These are phyloP conservation scores for Boletus smithii DNA, from an alignment of 1,284 basidiomycete genomes.

Conservation along the genomic window DNA sequence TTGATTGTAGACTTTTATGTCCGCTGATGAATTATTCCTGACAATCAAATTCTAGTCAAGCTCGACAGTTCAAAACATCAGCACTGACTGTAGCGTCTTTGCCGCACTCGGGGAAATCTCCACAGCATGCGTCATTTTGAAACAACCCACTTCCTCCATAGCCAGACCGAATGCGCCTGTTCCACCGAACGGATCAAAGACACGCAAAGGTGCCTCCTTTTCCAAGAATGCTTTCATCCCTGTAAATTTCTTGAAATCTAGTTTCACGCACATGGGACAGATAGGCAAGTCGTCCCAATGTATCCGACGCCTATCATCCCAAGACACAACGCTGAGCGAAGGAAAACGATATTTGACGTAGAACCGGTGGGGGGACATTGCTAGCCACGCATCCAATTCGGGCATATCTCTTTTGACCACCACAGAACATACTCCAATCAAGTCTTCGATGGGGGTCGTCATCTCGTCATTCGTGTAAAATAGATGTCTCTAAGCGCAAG, in stretches of 20 bases:
- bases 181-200: constrained; percentile 65
- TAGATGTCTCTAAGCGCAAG: constrained; percentile 25
- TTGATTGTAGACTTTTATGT: constrained; percentile 48
- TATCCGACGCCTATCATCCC: constrained; percentile 37
- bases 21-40: constrained; percentile 46
- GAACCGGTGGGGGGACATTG: constrained; percentile 53
- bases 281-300: constrained; percentile 37
- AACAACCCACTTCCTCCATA: constrained; percentile 46
- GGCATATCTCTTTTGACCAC: constrained; percentile 36
- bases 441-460: constrained; percentile 33
- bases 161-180: constrained; percentile 61
- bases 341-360: constrained; percentile 51
- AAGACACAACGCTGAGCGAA: constrained; percentile 37
- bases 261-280: constrained; percentile 46
- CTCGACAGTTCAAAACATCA: not conserved
- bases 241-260: constrained; percentile 33
- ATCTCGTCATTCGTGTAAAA: constrained; percentile 44
- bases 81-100: constrained; percentile 51
- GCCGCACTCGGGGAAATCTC: constrained; percentile 73
- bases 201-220: constrained; percentile 37
- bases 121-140: constrained; percentile 60
- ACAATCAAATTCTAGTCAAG: constrained; percentile 4
- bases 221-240: constrained; percentile 33
- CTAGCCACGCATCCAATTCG: constrained; percentile 47
- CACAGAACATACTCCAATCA: constrained; percentile 51